A percentile compares a stretch with the other conserved stretches of the same genome.
Conservation (phyloP, 2,329 filamentous ascomycete species). For the Cytospora piceicola region DNA sequence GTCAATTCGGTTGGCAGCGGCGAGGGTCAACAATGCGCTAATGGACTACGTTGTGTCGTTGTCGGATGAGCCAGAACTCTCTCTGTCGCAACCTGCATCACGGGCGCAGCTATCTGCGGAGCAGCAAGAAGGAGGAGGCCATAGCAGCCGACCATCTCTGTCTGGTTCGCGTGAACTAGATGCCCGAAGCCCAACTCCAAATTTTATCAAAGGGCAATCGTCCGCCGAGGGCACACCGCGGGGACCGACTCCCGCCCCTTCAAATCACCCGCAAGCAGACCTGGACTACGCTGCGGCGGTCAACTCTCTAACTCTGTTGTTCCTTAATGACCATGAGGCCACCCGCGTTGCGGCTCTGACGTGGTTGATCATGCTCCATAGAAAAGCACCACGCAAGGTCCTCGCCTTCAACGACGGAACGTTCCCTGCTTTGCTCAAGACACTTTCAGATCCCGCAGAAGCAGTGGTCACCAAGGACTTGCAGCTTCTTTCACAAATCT, state of each 20-base stretch:
- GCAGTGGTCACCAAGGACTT: constrained; percentile 94
- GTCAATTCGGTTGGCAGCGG: constrained; percentile 83
- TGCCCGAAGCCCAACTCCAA: constrained; percentile 55
- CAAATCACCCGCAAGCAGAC: constrained; percentile 61
- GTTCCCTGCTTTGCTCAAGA: constrained; percentile 94
- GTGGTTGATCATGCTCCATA: constrained; percentile 97
- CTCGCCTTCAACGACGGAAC: constrained; percentile 96
- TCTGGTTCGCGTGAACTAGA: constrained; percentile 60
- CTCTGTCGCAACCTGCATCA: constrained; percentile 41
- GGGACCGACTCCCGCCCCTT: constrained; percentile 47
- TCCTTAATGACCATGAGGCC: constrained; percentile 95
- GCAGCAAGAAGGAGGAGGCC: constrained; percentile 49
- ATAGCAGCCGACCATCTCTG: constrained; percentile 55
- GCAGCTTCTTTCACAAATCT: constrained; percentile 93
- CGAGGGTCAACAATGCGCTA: constrained; percentile 84
- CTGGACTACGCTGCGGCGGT: constrained; percentile 97
- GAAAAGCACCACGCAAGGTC: constrained; percentile 90
- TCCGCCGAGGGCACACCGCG: constrained; percentile 45
- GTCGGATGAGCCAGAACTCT: constrained; percentile 66
- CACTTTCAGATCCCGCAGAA: constrained; percentile 91
- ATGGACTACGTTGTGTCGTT: constrained; percentile 95
- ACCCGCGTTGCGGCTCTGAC: constrained; percentile 91
- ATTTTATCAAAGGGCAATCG: constrained; percentile 44
- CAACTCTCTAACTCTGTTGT: constrained; percentile 87
- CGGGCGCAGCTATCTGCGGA: constrained; percentile 49